Conservation (phyloP, 768 basidiomycete species). For the Hericium rajendrae region DNA sequence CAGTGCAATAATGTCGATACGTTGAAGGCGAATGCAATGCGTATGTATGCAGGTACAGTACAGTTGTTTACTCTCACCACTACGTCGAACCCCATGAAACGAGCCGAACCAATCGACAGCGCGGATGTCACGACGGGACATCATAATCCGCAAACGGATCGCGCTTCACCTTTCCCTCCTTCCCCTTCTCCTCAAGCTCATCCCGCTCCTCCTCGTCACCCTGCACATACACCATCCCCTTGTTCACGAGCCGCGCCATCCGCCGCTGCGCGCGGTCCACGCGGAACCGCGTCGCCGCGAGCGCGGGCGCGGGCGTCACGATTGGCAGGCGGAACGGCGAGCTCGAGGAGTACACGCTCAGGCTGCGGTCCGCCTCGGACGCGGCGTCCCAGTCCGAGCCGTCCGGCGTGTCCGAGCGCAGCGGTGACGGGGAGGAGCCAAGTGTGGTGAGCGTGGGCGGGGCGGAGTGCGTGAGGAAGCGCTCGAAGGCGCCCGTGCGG, state of each 20-base stretch:
- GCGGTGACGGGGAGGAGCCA: conserved; percentile 2
- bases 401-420: background rate
- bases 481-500: conserved; percentile 16
- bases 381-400: conserved; percentile 1
- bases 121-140: no score
- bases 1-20: no score
- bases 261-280: conserved; percentile 18
- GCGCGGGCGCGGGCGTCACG: conserved; percentile 17
- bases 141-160: no score
- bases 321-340: conserved; percentile 8
- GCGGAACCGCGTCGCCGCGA: conserved; percentile 18
- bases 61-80: no score
- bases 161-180: background rate
- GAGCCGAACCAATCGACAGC: no score
- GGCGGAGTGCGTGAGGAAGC: conserved; percentile 19
- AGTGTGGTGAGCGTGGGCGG: no score
- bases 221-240: conserved; percentile 9
- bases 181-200: background rate
- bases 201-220: background rate
- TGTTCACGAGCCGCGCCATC: conserved; percentile 18
- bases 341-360: conserved; percentile 1
- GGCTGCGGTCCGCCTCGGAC: background rate
- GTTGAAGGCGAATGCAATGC: no score
- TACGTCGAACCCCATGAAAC: no score
- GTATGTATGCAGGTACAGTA: no score